Base-by-base conservation (phyloP, 768 basidiomycete genomes). In the Tulasnella sp. region DNA sequence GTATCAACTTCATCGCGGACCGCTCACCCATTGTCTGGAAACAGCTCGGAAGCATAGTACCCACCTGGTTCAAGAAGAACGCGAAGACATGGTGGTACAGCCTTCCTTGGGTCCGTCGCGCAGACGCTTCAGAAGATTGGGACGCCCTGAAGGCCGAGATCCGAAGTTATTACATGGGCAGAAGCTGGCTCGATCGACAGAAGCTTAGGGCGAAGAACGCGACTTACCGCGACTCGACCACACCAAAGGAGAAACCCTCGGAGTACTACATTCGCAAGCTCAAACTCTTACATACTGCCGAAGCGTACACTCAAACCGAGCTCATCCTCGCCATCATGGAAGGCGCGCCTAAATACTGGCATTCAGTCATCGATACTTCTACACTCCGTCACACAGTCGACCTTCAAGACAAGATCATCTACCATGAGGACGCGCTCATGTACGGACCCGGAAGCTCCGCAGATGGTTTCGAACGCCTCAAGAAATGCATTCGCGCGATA, bases 291-390 rank as follows among this genome's bases (percentile, higher is more conserved):
- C 42, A 42, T 42, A 42, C 42, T 1, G 42, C 80, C 11, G 76
- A 77, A 57, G 61, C 79, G 2, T 51, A 79, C 48, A 74, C 77
- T 3, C 83, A 85, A 61, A 79, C 82, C 0, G 84, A 85, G 71
- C n/a, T 84, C 2, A 86, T 86, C 18, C 79, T 81, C 20, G 83
- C 85, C 72, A 81, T 86, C 20, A 85, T 85, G 85, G 81, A 82
- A 16, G 83, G 83, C 3, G 84, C 42, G 3, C 42, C 42, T 1
- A 42, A 42, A 10, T 42, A 42, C 7, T 42, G 42, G 42, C 42
- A 42, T 7, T 42, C 42, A 1, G 42, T 42, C 7, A 80, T 80
- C 26, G 80, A 80, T 48, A 67, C 75, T n/a, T 35, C 29, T 11
- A 9, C 15, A 6, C 48, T 77, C 23, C 40, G 37, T 10, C 23